Evolutionary conservation across 257 asterid genomes (phyloP).

Genomic region (Salvia rosmarinus): DNA sequence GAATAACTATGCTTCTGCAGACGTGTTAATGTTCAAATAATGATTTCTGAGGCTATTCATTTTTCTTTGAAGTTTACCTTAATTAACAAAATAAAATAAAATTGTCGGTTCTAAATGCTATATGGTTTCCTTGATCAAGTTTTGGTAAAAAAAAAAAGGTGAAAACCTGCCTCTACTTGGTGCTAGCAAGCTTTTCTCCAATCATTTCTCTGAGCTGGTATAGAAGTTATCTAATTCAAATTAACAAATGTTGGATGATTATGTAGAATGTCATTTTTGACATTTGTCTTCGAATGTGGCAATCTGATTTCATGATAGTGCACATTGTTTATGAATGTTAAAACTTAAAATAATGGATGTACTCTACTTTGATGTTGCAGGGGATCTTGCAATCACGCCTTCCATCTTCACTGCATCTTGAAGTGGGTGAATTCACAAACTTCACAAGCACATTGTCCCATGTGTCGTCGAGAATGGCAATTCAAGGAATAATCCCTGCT

Average conservation of each 20-base stretch:
- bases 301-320: not conserved
- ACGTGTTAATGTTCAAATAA: no score
- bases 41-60: no score
- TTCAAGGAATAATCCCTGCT: constrained; percentile 57
- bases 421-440: constrained; percentile 96
- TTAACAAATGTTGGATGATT: not conserved
- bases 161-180: no score
- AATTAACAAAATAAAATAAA: no score
- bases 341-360: not conserved
- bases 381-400: constrained; percentile 92
- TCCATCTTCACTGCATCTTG: constrained; percentile 92
- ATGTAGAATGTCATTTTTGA: not conserved
- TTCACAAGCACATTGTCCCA: constrained; percentile 88
- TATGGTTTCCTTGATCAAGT: no score
- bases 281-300: not conserved
- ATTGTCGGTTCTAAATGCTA: no score
- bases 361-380: constrained; percentile 38
- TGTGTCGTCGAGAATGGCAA: constrained; percentile 96
- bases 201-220: no score
- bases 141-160: no score
- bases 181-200: no score
- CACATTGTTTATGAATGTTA: not conserved
- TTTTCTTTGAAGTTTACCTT: no score
- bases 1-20: no score
- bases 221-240: not conserved